Conservation (phyloP, 768 basidiomycete species). For the Mrakia gelida region DNA sequence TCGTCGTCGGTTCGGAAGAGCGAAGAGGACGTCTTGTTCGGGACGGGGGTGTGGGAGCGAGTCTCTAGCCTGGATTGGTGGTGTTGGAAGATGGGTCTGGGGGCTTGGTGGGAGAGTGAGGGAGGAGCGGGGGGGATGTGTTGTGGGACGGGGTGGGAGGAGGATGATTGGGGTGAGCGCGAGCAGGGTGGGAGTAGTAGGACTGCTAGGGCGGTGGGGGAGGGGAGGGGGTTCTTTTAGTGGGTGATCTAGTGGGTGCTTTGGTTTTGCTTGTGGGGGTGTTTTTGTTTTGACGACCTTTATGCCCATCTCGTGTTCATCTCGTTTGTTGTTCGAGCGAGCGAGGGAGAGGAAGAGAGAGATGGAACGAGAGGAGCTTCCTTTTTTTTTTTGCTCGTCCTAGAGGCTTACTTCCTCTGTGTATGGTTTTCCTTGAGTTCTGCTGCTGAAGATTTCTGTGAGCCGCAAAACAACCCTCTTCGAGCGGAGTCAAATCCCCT, state of each 20-base stretch:
- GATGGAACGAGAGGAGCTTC: background rate
- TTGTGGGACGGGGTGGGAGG: conserved; percentile 8
- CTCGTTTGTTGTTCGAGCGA: background rate
- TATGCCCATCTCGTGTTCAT: background rate
- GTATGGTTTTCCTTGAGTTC: no score
- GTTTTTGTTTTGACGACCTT: background rate
- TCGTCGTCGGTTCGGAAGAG: background rate
- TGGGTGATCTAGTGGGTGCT: background rate
- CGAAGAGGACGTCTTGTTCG: conserved; percentile 8
- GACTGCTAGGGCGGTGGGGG: background rate
- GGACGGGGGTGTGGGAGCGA: background rate
- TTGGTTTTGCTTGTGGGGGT: background rate
- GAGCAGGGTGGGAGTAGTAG: background rate
- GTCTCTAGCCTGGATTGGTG: background rate
- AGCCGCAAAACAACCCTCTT: no score
- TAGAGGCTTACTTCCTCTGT: no score
- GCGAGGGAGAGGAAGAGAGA: background rate
- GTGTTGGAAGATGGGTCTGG: background rate
- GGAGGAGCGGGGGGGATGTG: background rate
- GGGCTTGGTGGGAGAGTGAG: background rate
- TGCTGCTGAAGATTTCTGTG: no score
- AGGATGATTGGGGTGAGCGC: conserved; percentile 22
- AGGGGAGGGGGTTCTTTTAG: conserved; percentile 19
- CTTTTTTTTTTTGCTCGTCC: background rate
- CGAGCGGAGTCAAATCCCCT: no score